Evolutionary conservation across 352 stramenopile species (phyloP), one percentile per base, ranked within the genome.

Genomic region (Phytopythium sindhum): DNA sequence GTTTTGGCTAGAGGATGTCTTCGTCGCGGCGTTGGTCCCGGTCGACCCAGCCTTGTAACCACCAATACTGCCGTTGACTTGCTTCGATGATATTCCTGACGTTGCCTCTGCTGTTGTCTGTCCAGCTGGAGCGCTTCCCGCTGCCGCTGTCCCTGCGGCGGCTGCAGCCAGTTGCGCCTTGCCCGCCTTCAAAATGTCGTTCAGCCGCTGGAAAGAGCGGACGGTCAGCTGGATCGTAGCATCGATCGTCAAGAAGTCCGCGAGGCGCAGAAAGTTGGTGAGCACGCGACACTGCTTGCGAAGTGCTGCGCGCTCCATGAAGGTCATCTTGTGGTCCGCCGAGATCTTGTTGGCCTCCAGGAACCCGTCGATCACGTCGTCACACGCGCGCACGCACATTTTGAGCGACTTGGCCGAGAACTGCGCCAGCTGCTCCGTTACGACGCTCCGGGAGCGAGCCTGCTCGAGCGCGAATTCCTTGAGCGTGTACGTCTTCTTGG

Each of bases 311-410:
- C 92, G 77, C 70, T 98, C 95, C 94, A 98, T 98, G 68, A 98
- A 98, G 8, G 93, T 98, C 94, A 98, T 98, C 51, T 96, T 97
- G 70, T 97, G 90, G 52, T 97, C 89, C 0, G 91, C 77, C 0
- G 89, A 85, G 68, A 98, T 98, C 47, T 96, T 93, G 76, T 98
- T 98, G 12, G 75, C 70, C 37, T 77, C 77, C 24, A 98, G 75
- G 54, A 98, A 98, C 17, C 64, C 58, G 61, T 98, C 94, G 24
- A 98, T 93, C 29, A 98, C 92, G 12, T 93, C 74, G 66, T 98
- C 91, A 53, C 95, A 98, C 3, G 95, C 90, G 21, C 83, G 78
- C 2, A 96, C 80, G 54, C 96, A 97, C 58, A 97, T 80, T 50
- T 82, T 72, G 26, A 96, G 72, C 6, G 90, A 91, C 39, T 81